A percentile compares a stretch with the other conserved stretches of the same genome.
These are phyloP conservation scores for Pelargonium exstipulatum DNA, from an alignment of 441 rosid genomes.

Conservation along the genomic window DNA sequence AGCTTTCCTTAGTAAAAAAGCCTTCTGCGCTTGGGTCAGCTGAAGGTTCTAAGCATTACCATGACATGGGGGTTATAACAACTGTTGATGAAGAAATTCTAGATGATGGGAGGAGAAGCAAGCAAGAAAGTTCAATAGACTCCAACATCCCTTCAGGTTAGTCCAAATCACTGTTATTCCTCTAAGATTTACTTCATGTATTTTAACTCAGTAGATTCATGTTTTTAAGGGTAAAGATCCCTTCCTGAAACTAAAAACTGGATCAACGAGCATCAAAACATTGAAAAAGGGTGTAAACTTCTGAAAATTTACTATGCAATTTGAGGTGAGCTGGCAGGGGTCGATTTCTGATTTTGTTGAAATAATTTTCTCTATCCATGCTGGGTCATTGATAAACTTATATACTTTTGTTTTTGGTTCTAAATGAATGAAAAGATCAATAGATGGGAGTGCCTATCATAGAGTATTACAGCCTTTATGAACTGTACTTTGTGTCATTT, in stretches of 20 bases:
- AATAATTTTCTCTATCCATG: too few species aligned
- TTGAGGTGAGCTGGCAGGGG: too few species aligned
- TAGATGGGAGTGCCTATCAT: too few species aligned
- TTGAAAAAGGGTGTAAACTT: background rate
- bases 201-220: background rate
- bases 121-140: slow-evolving; percentile 23
- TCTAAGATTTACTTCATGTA: background rate
- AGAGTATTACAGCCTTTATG: too few species aligned
- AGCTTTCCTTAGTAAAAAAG: slow-evolving; percentile 68
- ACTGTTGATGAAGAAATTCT: slow-evolving; percentile 19
- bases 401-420: too few species aligned
- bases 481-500: too few species aligned
- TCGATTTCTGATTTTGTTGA: too few species aligned
- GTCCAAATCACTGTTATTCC: slow-evolving; percentile 15
- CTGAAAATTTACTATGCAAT: too few species aligned
- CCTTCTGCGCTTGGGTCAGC: slow-evolving; percentile 32
- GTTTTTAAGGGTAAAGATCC: background rate
- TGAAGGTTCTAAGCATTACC: slow-evolving; percentile 19
- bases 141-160: slow-evolving; percentile 35
- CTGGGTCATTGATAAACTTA: too few species aligned
- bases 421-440: too few species aligned
- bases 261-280: background rate
- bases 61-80: slow-evolving; percentile 30
- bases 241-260: background rate
- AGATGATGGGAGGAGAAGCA: slow-evolving; percentile 24